Evolutionary conservation across 495 filamentous ascomycete genomes (phyloP).

Genomic region (Penicillium paradoxum): DNA sequence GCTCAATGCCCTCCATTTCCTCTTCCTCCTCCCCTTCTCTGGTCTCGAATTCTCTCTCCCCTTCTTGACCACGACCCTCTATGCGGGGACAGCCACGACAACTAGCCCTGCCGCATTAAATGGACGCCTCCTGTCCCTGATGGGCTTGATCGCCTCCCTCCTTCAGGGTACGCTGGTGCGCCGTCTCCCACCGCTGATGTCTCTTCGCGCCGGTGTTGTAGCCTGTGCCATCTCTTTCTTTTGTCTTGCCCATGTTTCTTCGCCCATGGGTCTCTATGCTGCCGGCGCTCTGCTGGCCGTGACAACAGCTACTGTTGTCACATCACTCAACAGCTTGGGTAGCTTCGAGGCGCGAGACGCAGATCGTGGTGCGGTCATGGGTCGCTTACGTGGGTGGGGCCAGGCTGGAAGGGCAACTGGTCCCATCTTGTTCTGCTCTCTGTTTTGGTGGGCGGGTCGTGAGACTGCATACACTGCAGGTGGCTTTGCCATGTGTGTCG

Average conservation of each 20-base stretch:
- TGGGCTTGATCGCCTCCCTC: conserved; percentile 86
- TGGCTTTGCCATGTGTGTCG: conserved; percentile 69
- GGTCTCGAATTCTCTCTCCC: conserved; percentile 93
- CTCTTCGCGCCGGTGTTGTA: conserved; percentile 72
- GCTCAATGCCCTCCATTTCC: conserved; percentile 82
- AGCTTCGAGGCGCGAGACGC: conserved; percentile 78
- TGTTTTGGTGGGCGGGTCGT: conserved; percentile 98
- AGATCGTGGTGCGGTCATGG: conserved; percentile 81
- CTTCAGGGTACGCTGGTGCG: conserved; percentile 84
- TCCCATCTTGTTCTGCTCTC: conserved; percentile 83
- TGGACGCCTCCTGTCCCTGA: conserved; percentile 84
- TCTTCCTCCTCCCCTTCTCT: conserved; percentile 93
- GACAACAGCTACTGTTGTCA: conserved; percentile 90
- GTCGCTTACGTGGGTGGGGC: conserved; percentile 77
- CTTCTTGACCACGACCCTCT: conserved; percentile 95
- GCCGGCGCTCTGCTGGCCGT: conserved; percentile 80
- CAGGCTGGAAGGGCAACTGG: conserved; percentile 84
- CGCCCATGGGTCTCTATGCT: conserved; percentile 64
- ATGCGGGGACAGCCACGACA: conserved; percentile 51
- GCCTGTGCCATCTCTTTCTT: conserved; percentile 76
- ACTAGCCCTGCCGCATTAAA: conserved; percentile 61
- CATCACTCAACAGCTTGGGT: conserved; percentile 83
- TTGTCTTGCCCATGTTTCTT: conserved; percentile 63
- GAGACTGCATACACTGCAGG: conserved; percentile 80
- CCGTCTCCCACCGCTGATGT: conserved; percentile 69